Conservation (phyloP, 768 basidiomycete species). For the Lactarius trivialis region DNA sequence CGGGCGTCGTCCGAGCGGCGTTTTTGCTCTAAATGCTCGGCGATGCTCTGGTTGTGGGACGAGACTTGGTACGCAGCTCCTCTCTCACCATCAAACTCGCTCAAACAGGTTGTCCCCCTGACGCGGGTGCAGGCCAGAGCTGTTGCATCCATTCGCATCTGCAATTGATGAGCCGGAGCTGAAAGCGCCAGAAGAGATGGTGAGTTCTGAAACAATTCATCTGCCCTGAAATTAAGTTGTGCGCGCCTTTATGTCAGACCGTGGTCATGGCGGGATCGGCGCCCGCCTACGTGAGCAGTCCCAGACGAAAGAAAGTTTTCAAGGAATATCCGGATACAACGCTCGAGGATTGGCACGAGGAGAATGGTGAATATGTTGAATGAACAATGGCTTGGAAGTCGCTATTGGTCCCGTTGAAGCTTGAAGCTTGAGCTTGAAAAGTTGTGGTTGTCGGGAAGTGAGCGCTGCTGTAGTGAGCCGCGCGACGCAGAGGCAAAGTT, state of each 20-base stretch:
- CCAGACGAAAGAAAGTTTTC: constrained; percentile 45
- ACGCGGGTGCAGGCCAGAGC: constrained; percentile 43
- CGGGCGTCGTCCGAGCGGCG: constrained; percentile 50
- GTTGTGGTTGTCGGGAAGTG: too few species aligned
- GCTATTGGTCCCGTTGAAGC: too few species aligned
- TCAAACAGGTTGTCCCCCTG: background rate
- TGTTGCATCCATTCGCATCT: constrained; percentile 62
- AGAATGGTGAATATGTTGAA: constrained; percentile 38
- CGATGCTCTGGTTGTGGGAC: constrained; percentile 65
- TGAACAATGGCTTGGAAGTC: constrained; percentile 11
- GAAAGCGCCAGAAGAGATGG: constrained; percentile 44
- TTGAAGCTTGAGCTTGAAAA: too few species aligned
- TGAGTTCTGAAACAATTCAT: constrained; percentile 26
- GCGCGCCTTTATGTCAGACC: background rate
- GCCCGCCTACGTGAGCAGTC: constrained; percentile 55
- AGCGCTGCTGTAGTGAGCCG: too few species aligned
- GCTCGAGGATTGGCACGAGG: constrained; percentile 57
- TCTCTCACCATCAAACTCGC: background rate
- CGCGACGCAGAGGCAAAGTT: too few species aligned
- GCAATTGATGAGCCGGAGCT: constrained; percentile 59
- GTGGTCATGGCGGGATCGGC: constrained; percentile 35
- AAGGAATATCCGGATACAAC: constrained; percentile 39
- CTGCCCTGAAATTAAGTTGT: background rate
- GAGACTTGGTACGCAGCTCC: constrained; percentile 40
- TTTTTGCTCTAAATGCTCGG: constrained; percentile 57